Evolutionary conservation across 2,329 filamentous ascomycete genomes (phyloP), one percentile per base, ranked within the genome.

Genomic region (Epichloe scottii): DNA sequence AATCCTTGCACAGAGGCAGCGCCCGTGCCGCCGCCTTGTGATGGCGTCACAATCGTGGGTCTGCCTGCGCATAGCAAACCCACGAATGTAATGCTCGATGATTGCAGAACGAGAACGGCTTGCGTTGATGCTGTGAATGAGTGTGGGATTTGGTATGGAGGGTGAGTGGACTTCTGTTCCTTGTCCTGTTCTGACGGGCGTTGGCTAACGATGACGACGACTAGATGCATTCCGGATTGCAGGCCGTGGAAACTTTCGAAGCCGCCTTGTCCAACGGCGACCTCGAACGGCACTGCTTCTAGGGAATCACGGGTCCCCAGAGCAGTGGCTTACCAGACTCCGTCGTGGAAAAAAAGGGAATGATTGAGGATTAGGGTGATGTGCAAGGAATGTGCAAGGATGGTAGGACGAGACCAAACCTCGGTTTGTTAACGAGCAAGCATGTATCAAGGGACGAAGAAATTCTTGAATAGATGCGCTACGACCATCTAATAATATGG

Each of bases 401-500:
- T 5, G 12, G 4, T 7, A 23, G 4, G 33, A 7, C 12, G 19
- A 10, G 1, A 37, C 26, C 5, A 14, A 30, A 23, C 30, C 43
- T 21, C 43, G 5, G 12, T 23, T 46, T 37, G 33, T 19, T 17
- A 37, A 46, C n/a, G 11, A 30, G 21, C 19, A 43, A 12, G 15
- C 11, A 12, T 6, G 12, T 1, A 12, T 43, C 39, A 26, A 17
- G 11, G 30, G 3, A 23, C 34, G 12, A 11, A 45, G 3, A 10
- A 5, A 26, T 5, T 14, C 5, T 23, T 42, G 26, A 33, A 34
- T 37, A 30, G 35, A n/a, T 48, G 11, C 33, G 35, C 10, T 30
- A 12, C 46, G 12, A 26, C 3, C 4, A 5, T 17, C 53, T 58
- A 67, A 48, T 73, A 74, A 52, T 69, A 72, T 10, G 63, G 60